Conservation (phyloP, 1,284 basidiomycete genomes). For the Ceratobasidium sp. region DNA sequence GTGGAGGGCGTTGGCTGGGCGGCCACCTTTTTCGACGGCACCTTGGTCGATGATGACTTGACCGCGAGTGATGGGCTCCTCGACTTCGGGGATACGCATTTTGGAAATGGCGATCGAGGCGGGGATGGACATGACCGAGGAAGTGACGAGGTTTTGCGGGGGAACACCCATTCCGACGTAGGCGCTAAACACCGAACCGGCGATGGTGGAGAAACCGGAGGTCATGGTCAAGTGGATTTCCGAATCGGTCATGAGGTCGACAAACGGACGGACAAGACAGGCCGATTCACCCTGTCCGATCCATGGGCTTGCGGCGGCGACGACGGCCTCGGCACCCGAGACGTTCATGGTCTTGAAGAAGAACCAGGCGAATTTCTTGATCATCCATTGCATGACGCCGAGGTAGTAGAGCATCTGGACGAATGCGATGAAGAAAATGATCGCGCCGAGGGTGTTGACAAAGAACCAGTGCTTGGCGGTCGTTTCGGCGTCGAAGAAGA, state of each 20-base stretch:
- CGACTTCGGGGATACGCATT: constrained; percentile 80
- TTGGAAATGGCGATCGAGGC: constrained; percentile 92
- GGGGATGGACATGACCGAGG: constrained; percentile 93
- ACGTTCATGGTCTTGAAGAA: constrained; percentile 89
- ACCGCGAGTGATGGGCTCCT: constrained; percentile 86
- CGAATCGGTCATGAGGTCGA: constrained; percentile 86
- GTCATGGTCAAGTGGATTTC: constrained; percentile 91
- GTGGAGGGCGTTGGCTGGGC: constrained; percentile 79
- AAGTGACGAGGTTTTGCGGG: constrained; percentile 78
- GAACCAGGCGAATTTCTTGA: constrained; percentile 86
- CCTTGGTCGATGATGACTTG: constrained; percentile 79
- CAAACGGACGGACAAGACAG: constrained; percentile 84
- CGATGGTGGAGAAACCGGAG: constrained; percentile 88
- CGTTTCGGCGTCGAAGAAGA: constrained; percentile 76
- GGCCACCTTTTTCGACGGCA: constrained; percentile 58
- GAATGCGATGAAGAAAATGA: constrained; percentile 88
- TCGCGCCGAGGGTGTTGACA: constrained; percentile 67
- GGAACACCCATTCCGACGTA: constrained; percentile 86
- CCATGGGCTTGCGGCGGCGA: constrained; percentile 90
- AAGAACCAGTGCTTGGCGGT: constrained; percentile 78
- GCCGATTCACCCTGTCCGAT: constrained; percentile 89
- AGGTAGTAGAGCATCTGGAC: constrained; percentile 87
- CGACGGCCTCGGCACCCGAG: constrained; percentile 89
- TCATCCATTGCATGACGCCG: constrained; percentile 88
- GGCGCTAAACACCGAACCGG: constrained; percentile 85